phyloP scores from a whole-genome alignment of 1,284 basidiomycete genomes.

The Microbotryomycetes sp. region DNA sequence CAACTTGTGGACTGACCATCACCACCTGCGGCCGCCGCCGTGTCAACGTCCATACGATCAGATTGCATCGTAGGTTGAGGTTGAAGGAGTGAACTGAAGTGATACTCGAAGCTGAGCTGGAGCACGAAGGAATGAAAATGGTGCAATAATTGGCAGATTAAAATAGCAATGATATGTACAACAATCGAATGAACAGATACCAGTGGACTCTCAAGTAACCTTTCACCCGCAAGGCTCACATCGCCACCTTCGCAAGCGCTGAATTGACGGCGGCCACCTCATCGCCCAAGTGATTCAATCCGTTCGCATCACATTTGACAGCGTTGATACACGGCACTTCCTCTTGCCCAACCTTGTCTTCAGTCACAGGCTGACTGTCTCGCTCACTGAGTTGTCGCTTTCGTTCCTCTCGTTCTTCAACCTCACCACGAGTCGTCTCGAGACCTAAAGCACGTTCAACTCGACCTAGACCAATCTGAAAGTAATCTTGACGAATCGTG shows the following conservation, averaged over 20 bases:
- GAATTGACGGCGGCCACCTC: not conserved
- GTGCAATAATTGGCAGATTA: too few relatives aligned
- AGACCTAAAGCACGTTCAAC: constrained; percentile 12
- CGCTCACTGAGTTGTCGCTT: constrained; percentile 1
- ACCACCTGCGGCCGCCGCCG: not conserved
- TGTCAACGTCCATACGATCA: constrained; percentile 16
- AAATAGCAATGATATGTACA: too few relatives aligned
- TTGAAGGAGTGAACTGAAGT: not conserved
- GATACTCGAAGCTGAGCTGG: not conserved
- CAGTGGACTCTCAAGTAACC: not conserved
- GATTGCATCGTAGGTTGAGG: constrained; percentile 8
- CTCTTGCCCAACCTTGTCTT: not conserved
- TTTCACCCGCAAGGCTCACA: constrained; percentile 43
- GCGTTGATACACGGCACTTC: not conserved
- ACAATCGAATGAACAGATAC: too few relatives aligned
- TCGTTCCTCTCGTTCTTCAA: constrained; percentile 5
- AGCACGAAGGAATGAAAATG: not conserved
- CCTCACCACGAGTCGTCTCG: not conserved
- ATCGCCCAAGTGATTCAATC: not conserved
- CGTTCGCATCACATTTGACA: not conserved
- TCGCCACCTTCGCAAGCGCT: constrained; percentile 50
- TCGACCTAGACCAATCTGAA: constrained; percentile 26
- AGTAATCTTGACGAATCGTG: constrained; percentile 28
- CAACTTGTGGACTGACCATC: not conserved
- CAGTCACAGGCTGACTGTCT: not conserved